Base-by-base conservation (phyloP, 2,329 filamentous ascomycete genomes). In the Pleomassaria siparia region DNA sequence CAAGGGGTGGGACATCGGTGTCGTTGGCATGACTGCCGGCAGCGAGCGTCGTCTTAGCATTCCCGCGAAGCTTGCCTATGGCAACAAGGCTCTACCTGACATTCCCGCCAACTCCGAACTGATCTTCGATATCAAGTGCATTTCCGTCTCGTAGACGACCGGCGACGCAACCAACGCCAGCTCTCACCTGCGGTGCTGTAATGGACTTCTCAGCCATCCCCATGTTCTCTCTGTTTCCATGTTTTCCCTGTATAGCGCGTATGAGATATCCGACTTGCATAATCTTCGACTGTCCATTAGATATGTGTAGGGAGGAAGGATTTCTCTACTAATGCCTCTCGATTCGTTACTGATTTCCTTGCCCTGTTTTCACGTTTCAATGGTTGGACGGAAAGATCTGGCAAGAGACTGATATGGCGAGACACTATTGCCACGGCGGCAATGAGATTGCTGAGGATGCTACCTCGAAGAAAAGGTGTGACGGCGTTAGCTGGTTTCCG, bases 1-100 rank as follows among this genome's bases (percentile, higher is more conserved):
- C 80, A 94, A 95, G 82, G 94, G 94, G 60, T 97, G 94, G 95
- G 95, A 99, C 72, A 83, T 97, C 57, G 94, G 94, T 75, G 79
- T 99, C 61, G 80, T 82, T 60, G 95, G 95, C 74, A 96, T 99
- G 90, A 80, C 86, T 60, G 86, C 91, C 60, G 94, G 94, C 66
- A 91, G 90, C 64, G 95, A 99, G 81, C 89, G 94, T 66, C 87
- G 94, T 60, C 81, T 99, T 65, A 91, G 85, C 54, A 91, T 99
- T 65, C 95, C 95, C 40, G 80, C 94, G 40, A 78, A 87, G 64
- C 84, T 92, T 49, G 95, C 88, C 63, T 99, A 99, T 73, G 94
- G 95, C 74, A 91, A 83, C 76, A 87, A 89, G 77, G 78, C 81
- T 53, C 75, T 88, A 20, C 88, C 90, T 42, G 91, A 88, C 58